Evolutionary conservation across 257 asterid species (phyloP).

Genomic region (Thymus quinquecostatus): DNA sequence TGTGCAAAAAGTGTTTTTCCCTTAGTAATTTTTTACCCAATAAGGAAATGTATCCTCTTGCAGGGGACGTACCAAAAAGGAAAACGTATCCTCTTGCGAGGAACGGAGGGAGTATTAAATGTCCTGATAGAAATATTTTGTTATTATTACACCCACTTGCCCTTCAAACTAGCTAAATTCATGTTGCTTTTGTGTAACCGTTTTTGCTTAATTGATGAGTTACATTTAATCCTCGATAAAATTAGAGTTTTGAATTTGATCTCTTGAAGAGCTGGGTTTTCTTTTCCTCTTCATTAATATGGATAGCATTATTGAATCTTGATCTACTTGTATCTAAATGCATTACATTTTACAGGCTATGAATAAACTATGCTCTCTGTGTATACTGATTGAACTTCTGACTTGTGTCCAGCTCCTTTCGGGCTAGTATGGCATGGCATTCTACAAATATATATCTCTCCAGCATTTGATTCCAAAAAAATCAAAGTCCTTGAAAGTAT

Average conservation of each 20-base stretch:
- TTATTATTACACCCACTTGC: background rate
- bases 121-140: background rate
- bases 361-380: background rate
- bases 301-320: slow-evolving; percentile 3
- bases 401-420: background rate
- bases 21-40: too few species aligned
- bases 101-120: background rate
- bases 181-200: slow-evolving; percentile 8
- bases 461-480: background rate
- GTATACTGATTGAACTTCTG: background rate
- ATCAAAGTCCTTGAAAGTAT: background rate
- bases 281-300: background rate
- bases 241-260: background rate
- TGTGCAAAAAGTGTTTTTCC: too few species aligned
- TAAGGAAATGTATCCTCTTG: too few species aligned
- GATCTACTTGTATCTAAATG: too few species aligned
- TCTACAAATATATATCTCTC: background rate
- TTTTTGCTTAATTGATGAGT: background rate
- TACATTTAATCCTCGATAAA: background rate
- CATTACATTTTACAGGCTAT: slow-evolving; percentile 5
- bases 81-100: too few species aligned
- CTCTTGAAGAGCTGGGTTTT: slow-evolving; percentile 12
- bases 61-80: too few species aligned
- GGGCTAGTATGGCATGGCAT: background rate
- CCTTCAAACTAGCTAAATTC: background rate